phyloP scores from a whole-genome alignment of 2,329 filamentous ascomycete species.

The Colletotrichum camelliae region DNA sequence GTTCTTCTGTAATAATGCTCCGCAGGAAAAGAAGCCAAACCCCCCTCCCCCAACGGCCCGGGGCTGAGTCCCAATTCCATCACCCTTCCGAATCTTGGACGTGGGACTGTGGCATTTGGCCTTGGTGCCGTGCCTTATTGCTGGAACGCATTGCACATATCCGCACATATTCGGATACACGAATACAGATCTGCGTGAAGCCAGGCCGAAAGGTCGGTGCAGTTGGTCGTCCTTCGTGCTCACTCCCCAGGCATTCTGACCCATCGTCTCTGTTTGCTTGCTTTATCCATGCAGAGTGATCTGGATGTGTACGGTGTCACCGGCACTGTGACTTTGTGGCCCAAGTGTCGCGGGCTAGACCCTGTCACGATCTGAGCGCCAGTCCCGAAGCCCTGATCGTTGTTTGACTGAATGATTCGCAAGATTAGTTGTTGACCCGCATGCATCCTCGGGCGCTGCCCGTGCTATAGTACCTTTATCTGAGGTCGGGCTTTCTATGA shows the following conservation, averaged over 20 bases:
- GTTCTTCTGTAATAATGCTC: neutral
- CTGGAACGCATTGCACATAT: neutral
- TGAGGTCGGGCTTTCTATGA: neutral
- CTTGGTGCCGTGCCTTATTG: neutral
- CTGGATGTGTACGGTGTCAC: neutral
- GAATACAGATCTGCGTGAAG: neutral
- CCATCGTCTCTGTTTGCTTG: neutral
- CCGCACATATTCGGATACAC: neutral
- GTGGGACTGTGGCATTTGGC: neutral
- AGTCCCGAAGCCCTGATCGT: slow-evolving; percentile 12
- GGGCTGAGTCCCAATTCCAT: neutral
- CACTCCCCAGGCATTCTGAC: neutral
- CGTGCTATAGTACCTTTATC: neutral
- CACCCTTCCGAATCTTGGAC: neutral
- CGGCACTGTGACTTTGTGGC: neutral
- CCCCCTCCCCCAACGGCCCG: neutral
- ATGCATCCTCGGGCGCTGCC: neutral
- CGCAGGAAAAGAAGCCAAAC: neutral
- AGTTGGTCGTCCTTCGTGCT: neutral
- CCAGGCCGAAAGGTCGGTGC: neutral
- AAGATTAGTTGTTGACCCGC: neutral
- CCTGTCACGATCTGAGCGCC: slow-evolving; percentile 5
- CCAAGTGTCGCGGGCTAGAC: neutral
- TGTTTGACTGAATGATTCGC: neutral
- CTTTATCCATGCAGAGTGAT: neutral